Evolutionary conservation across 1,139 yeast species (phyloP).

Genomic region (Geotrichum australiense): DNA sequence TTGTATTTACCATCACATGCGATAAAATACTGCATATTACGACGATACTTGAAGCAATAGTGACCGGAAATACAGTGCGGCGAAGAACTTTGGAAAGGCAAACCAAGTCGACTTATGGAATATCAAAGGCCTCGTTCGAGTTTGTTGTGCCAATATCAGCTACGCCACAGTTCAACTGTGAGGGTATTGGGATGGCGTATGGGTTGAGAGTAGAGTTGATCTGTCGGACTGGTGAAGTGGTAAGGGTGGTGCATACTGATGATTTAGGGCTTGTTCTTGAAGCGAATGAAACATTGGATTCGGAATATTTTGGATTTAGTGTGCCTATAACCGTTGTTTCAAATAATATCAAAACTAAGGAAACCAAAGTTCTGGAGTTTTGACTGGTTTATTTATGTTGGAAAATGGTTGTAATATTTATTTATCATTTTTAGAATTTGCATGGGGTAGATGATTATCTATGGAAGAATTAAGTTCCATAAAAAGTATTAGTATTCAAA

Average conservation of each 20-base stretch:
- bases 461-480: no score
- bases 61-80: not conserved
- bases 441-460: no score
- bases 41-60: constrained; percentile 2
- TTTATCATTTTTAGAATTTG: no score
- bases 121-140: constrained; percentile 2
- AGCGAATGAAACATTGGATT: constrained; percentile 3
- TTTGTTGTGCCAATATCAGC: constrained; percentile 5
- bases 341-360: not conserved
- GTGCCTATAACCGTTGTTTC: constrained; percentile 1
- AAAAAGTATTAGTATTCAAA: no score
- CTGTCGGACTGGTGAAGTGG: not conserved
- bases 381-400: no score
- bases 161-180: constrained; percentile 5
- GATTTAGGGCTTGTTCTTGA: not conserved
- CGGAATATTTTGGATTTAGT: constrained; percentile 5
- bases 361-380: no score
- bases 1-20: constrained; percentile 1
- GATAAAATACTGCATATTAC: not conserved
- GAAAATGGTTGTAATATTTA: no score
- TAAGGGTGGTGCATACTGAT: not conserved
- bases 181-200: not conserved
- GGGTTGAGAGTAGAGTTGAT: constrained; percentile 3
- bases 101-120: not conserved
- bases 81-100: not conserved